Conservation (phyloP, 352 stramenopile genomes). For the Ophiocytium majus region DNA sequence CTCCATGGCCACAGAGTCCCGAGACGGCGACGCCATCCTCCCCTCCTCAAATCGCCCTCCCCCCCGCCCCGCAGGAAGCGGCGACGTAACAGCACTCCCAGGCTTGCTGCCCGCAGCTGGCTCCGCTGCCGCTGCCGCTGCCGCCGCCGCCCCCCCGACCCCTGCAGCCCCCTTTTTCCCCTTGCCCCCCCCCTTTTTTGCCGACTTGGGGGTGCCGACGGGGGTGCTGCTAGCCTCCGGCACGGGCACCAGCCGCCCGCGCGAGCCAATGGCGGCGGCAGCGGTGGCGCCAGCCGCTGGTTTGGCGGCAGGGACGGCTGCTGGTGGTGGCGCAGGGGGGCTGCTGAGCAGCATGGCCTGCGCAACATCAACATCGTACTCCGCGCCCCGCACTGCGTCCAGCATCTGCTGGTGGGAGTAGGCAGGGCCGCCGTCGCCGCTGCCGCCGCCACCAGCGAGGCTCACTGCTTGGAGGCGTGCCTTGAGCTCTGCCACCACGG, state of each 20-base stretch:
- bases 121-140: background rate
- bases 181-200: background rate
- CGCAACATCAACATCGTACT: background rate
- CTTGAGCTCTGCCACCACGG: background rate
- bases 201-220: background rate
- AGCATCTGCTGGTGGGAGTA: background rate
- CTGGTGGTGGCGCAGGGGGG: background rate
- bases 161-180: background rate
- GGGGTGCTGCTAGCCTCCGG: background rate
- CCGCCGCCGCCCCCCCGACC: no score
- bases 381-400: background rate
- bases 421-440: background rate
- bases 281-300: background rate
- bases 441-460: background rate
- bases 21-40: background rate
- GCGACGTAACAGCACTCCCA: background rate
- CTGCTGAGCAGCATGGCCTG: background rate
- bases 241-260: background rate
- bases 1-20: slow-evolving; percentile 5
- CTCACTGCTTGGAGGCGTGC: background rate
- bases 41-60: background rate
- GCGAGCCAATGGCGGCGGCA: background rate
- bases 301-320: background rate
- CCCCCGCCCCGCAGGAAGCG: background rate
- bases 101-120: background rate